Evolutionary conservation across 345 rosid genomes (phyloP).

Genomic region (Salix viminalis): DNA sequence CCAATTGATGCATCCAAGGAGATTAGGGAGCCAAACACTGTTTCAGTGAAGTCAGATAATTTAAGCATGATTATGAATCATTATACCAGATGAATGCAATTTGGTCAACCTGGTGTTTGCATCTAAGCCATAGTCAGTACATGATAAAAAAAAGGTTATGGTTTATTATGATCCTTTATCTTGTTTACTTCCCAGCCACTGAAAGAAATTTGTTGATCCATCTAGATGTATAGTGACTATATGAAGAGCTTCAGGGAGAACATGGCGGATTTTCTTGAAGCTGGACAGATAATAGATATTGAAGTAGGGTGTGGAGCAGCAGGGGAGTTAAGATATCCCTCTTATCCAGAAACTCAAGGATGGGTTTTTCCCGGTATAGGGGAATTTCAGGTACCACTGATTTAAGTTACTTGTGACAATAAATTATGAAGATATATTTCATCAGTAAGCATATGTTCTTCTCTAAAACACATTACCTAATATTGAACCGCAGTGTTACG

Average conservation of each 20-base stretch:
- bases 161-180: neutral
- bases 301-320: conserved; percentile 89
- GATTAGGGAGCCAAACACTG: too few relatives aligned
- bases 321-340: conserved; percentile 87
- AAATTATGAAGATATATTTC: neutral
- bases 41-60: too few relatives aligned
- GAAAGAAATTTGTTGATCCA: conserved; percentile 1
- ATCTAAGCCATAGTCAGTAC: neutral
- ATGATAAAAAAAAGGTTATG: neutral
- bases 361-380: conserved; percentile 85
- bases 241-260: conserved; percentile 74
- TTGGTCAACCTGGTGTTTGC: neutral
- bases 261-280: conserved; percentile 58
- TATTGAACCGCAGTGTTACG: conserved; percentile 52
- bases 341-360: conserved; percentile 69
- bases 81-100: neutral
- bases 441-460: neutral
- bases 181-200: neutral
- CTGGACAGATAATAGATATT: conserved; percentile 60
- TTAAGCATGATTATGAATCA: neutral
- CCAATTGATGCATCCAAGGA: too few relatives aligned
- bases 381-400: conserved; percentile 61
- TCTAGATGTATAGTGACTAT: conserved; percentile 68
- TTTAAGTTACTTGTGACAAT: neutral
- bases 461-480: conserved; percentile 1